A percentile compares a stretch with the other conserved stretches of the same genome.
These are phyloP conservation scores for Fomes fomentarius DNA, from an alignment of 1,284 basidiomycete genomes.

Conservation along the genomic window DNA sequence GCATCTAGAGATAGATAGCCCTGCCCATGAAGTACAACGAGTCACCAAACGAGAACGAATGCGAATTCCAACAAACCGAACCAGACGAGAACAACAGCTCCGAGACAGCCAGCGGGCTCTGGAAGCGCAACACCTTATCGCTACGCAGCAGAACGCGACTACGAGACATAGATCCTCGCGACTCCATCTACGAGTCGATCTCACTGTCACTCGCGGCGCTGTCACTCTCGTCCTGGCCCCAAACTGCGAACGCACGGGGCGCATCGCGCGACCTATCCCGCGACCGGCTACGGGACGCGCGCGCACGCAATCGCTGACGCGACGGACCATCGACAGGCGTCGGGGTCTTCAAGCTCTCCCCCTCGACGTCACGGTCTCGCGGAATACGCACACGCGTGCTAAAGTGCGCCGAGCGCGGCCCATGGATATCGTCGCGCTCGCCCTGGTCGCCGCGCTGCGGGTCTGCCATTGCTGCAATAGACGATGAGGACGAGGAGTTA, in stretches of 20 bases:
- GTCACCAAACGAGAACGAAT: neutral
- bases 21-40: neutral
- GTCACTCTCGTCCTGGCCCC: constrained; percentile 88
- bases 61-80: neutral
- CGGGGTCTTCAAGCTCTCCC: constrained; percentile 60
- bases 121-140: too few relatives aligned
- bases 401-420: constrained; percentile 41
- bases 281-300: constrained; percentile 34
- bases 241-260: constrained; percentile 74
- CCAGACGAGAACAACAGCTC: neutral
- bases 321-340: constrained; percentile 46
- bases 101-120: too few relatives aligned
- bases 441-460: constrained; percentile 44
- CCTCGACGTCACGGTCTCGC: constrained; percentile 51
- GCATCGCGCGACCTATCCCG: constrained; percentile 41
- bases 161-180: neutral
- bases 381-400: constrained; percentile 59
- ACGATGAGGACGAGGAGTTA: constrained; percentile 42
- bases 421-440: constrained; percentile 55
- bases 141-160: too few relatives aligned
- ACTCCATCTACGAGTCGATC: constrained; percentile 13
- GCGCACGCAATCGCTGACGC: constrained; percentile 4
- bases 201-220: constrained; percentile 79
- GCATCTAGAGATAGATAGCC: neutral
- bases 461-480: constrained; percentile 36